Percentiles rank a stretch among this genome's conserved stretches.
Evolutionary conservation across 1,284 basidiomycete genomes (phyloP).

Genomic region (Meira miltonrushii): DNA sequence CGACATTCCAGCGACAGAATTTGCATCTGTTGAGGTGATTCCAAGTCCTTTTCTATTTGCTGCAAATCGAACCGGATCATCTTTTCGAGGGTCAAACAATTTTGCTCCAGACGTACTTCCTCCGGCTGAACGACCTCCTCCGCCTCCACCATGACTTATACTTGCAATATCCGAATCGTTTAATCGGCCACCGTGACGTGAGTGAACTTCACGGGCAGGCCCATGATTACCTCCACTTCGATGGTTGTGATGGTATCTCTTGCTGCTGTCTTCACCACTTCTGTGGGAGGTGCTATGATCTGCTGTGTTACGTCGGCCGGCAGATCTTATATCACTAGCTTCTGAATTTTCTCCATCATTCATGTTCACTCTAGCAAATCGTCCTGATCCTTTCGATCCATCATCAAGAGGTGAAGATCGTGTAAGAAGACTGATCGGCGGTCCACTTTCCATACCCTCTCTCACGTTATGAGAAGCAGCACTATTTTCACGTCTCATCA

Average conservation of each 20-base stretch:
- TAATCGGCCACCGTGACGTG: too few relatives aligned
- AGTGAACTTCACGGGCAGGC: too few relatives aligned
- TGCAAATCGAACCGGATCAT: slow-evolving; percentile 65
- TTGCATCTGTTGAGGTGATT: neutral
- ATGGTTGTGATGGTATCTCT: neutral
- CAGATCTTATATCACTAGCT: too few relatives aligned
- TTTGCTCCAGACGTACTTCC: slow-evolving; percentile 17
- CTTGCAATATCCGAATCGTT: neutral
- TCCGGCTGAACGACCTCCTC: neutral
- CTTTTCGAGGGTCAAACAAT: slow-evolving; percentile 73
- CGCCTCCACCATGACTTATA: neutral
- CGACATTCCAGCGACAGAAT: neutral
- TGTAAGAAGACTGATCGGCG: too few relatives aligned
- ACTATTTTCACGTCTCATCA: neutral
- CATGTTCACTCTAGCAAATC: too few relatives aligned
- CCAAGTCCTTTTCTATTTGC: slow-evolving; percentile 17
- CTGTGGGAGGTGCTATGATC: too few relatives aligned
- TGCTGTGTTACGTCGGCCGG: too few relatives aligned
- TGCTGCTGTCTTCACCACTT: too few relatives aligned
- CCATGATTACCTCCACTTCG: neutral
- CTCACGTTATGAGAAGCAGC: neutral
- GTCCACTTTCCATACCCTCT: too few relatives aligned
- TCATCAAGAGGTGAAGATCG: too few relatives aligned
- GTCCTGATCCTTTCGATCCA: too few relatives aligned
- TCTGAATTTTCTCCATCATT: too few relatives aligned